phyloP scores from a whole-genome alignment of 208 protist genomes.

The Trypanosomatidae sp. region DNA sequence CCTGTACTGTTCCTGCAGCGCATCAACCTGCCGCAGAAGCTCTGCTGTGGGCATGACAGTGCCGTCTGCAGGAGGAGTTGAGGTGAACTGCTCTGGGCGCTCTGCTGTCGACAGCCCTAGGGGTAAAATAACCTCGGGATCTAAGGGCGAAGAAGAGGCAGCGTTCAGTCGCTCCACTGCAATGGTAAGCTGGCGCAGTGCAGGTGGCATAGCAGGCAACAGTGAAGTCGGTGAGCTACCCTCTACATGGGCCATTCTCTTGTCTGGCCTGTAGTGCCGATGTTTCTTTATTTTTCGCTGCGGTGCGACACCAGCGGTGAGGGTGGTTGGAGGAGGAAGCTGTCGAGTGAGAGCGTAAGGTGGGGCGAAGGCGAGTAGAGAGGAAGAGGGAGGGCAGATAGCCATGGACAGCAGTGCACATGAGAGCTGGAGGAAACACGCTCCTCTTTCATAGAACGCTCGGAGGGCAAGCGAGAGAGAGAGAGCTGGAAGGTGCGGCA shows the following conservation, averaged over 20 bases:
- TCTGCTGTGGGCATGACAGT: constrained; percentile 24
- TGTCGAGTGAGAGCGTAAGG: not conserved
- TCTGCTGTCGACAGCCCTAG: not conserved
- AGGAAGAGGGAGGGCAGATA: not conserved
- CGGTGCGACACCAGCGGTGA: not conserved
- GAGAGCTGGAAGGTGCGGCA: too few species aligned
- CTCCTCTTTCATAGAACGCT: too few species aligned
- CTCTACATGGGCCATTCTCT: not conserved
- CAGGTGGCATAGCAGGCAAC: constrained; percentile 2
- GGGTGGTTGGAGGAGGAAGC: not conserved
- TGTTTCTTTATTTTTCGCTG: not conserved
- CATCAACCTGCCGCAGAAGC: constrained; percentile 34
- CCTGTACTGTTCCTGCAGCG: constrained; percentile 30
- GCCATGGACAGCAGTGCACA: not conserved
- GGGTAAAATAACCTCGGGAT: not conserved
- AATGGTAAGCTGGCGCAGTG: constrained; percentile 3
- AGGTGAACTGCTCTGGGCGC: not conserved
- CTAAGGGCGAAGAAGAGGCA: not conserved
- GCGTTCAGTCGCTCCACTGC: constrained; percentile 9
- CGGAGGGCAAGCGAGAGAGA: too few species aligned
- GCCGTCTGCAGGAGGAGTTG: not conserved
- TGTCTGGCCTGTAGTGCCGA: not conserved
- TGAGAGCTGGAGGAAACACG: not conserved
- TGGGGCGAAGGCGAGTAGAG: not conserved
- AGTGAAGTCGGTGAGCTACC: not conserved